These are phyloP conservation scores for Aspergillus uvarum DNA, from an alignment of 2,329 filamentous ascomycete species.

Conservation along the genomic window DNA sequence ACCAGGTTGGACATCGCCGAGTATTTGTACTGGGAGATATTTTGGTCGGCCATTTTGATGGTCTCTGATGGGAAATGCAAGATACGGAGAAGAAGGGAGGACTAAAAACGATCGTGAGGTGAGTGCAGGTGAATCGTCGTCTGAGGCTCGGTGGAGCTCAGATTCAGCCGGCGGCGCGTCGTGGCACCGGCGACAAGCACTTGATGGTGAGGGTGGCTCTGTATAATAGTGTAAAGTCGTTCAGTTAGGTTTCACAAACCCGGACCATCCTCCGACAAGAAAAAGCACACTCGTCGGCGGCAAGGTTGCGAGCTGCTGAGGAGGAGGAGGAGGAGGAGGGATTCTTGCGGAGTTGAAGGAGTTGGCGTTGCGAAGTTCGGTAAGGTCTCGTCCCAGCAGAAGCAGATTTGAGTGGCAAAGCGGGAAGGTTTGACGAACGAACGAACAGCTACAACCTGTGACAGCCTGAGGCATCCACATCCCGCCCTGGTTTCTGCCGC, in stretches of 20 bases:
- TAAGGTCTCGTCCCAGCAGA: conserved; percentile 29
- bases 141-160: conserved; percentile 34
- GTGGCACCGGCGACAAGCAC: conserved; percentile 29
- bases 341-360: conserved; percentile 24
- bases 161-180: conserved; percentile 36
- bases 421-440: conserved; percentile 34
- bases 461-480: conserved; percentile 23
- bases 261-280: conserved; percentile 38
- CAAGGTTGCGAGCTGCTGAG: conserved; percentile 28
- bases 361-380: conserved; percentile 29
- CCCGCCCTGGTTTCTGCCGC: conserved; percentile 11
- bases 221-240: conserved; percentile 22
- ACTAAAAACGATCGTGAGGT: conserved; percentile 26
- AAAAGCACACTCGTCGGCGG: conserved; percentile 26
- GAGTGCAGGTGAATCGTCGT: conserved; percentile 27
- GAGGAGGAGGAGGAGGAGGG: conserved; percentile 17
- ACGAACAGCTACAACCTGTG: conserved; percentile 10
- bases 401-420: conserved; percentile 39
- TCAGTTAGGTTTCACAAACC: conserved; percentile 35
- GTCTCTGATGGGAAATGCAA: conserved; percentile 12
- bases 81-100: conserved; percentile 20
- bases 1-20: conserved; percentile 99
- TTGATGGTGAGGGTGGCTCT: conserved; percentile 15
- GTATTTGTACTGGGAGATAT: conserved; percentile 97
- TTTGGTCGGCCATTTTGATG: conserved; percentile 65